Evolutionary conservation across 1,284 basidiomycete species (phyloP).

Genomic region (Sanghuangporus baumii): DNA sequence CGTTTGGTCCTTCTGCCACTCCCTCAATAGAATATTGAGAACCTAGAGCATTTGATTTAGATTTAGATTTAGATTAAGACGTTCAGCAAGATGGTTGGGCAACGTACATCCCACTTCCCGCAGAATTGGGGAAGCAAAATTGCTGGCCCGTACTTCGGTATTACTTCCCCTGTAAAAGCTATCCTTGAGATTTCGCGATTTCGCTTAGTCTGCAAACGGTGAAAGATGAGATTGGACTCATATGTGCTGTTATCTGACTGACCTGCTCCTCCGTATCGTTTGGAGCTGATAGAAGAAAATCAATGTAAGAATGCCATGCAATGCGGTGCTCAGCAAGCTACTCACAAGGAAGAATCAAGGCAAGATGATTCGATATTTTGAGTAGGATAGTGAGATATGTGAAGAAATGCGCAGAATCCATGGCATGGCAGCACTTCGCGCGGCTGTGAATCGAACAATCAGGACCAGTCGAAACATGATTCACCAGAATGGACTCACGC

Average conservation of each 20-base stretch:
- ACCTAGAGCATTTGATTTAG: constrained; percentile 42
- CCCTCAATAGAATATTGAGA: constrained; percentile 55
- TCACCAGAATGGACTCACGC: constrained; percentile 32
- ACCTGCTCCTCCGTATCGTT: constrained; percentile 62
- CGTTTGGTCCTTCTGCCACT: constrained; percentile 55
- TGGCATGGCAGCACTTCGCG: constrained; percentile 59
- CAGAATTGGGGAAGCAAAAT: constrained; percentile 62
- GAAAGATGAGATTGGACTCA: background rate
- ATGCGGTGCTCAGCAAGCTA: constrained; percentile 2
- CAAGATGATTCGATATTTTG: constrained; percentile 83
- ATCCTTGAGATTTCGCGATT: constrained; percentile 54
- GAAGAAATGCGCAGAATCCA: constrained; percentile 58
- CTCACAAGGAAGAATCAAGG: constrained; percentile 69
- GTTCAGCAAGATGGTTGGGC: background rate
- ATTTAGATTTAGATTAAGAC: no score
- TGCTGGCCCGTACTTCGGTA: constrained; percentile 57
- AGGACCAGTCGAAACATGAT: background rate
- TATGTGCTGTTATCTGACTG: constrained; percentile 2
- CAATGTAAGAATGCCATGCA: background rate
- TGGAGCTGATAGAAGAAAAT: constrained; percentile 37
- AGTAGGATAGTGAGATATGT: constrained; percentile 74
- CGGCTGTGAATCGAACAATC: constrained; percentile 35
- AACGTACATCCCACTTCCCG: constrained; percentile 76
- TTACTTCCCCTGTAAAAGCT: constrained; percentile 46
- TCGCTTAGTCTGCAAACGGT: constrained; percentile 39